phyloP scores from a whole-genome alignment of 2,329 filamentous ascomycete species.

The Chrysoporthe cubensis region DNA sequence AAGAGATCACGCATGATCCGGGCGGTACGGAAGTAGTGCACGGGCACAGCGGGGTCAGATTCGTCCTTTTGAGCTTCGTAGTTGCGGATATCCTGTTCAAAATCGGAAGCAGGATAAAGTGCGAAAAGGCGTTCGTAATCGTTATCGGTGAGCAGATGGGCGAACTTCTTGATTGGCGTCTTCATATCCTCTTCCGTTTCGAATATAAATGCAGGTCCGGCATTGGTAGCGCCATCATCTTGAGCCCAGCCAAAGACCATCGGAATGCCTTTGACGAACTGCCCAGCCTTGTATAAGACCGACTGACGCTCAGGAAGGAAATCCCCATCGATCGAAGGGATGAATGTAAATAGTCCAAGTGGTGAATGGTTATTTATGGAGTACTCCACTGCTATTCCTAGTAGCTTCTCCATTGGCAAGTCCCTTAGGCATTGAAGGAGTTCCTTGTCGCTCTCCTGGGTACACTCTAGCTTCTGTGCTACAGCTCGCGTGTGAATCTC shows the following conservation, averaged over 20 bases:
- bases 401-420: slow-evolving; percentile 33
- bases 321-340: slow-evolving; percentile 36
- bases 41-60: slow-evolving; percentile 30
- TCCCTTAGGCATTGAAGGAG: slow-evolving; percentile 33
- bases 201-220: slow-evolving; percentile 31
- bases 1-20: slow-evolving; percentile 33
- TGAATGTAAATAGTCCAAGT: slow-evolving; percentile 35
- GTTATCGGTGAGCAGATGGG: slow-evolving; percentile 32
- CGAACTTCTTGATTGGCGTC: slow-evolving; percentile 29
- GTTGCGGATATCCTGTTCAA: slow-evolving; percentile 30
- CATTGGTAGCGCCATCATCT: slow-evolving; percentile 37
- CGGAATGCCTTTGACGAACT: slow-evolving; percentile 29
- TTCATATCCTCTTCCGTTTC: slow-evolving; percentile 35
- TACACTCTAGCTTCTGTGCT: slow-evolving; percentile 31
- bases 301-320: slow-evolving; percentile 36
- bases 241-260: slow-evolving; percentile 36
- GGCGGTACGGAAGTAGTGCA: slow-evolving; percentile 33
- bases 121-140: slow-evolving; percentile 35
- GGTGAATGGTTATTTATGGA: slow-evolving; percentile 36
- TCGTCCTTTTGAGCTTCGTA: slow-evolving; percentile 31
- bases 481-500: slow-evolving; percentile 36
- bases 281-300: slow-evolving; percentile 31
- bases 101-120: slow-evolving; percentile 34
- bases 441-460: slow-evolving; percentile 22
- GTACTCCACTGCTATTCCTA: slow-evolving; percentile 34